Evolutionary conservation across 768 basidiomycete genomes (phyloP).

Genomic region (Leucosporidium creatinivorum): DNA sequence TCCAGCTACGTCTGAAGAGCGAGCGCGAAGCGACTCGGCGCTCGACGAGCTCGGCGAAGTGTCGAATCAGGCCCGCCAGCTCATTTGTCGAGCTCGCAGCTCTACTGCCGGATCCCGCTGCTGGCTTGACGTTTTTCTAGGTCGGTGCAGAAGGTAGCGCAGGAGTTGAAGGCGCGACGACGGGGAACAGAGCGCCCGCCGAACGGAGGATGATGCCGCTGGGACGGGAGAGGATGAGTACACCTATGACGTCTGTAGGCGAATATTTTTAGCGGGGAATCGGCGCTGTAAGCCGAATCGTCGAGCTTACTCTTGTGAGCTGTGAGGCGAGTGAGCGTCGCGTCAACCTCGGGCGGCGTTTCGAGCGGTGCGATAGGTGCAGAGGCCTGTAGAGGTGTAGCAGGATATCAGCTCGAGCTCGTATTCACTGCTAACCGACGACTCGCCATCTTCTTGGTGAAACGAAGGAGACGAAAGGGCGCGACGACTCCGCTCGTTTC

Average conservation of each 20-base stretch:
- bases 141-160: neutral
- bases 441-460: too few species aligned
- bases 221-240: slow-evolving; percentile 41
- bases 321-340: slow-evolving; percentile 40
- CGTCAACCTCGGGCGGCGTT: slow-evolving; percentile 40
- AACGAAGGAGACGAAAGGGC: too few species aligned
- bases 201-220: slow-evolving; percentile 33
- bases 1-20: too few species aligned
- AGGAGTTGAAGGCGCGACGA: neutral
- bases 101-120: neutral
- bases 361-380: neutral
- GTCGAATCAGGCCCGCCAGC: too few species aligned
- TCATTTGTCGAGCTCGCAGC: slow-evolving; percentile 1
- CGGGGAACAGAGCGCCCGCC: slow-evolving; percentile 30
- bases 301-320: slow-evolving; percentile 33
- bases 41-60: too few species aligned
- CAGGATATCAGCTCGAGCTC: too few species aligned
- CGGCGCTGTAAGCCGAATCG: neutral
- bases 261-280: too few species aligned
- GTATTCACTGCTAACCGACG: too few species aligned
- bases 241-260: slow-evolving; percentile 40
- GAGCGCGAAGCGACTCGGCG: too few species aligned
- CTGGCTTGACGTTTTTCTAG: neutral
- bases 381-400: neutral
- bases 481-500: too few species aligned